phyloP scores from a whole-genome alignment of 2,329 filamentous ascomycete genomes.

The Sporothrix pallida region DNA sequence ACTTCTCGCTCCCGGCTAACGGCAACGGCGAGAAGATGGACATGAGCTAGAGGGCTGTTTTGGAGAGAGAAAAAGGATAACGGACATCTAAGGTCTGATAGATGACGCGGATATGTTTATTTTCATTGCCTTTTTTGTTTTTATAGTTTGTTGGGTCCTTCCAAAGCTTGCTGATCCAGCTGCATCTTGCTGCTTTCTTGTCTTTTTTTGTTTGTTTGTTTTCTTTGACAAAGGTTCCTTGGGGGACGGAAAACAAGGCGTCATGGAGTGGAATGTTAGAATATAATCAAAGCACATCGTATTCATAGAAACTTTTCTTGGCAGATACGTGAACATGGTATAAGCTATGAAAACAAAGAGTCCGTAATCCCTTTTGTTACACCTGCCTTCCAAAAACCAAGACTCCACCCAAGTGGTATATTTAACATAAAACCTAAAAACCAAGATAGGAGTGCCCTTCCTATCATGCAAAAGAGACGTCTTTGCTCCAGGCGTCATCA shows the following conservation, averaged over 20 bases:
- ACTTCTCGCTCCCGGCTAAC: constrained; percentile 62
- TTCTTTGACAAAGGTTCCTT: constrained; percentile 13
- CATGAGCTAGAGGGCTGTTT: constrained; percentile 36
- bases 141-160: neutral
- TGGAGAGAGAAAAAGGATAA: neutral
- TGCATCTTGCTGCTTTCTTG: neutral
- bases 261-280: constrained; percentile 25
- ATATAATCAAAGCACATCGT: constrained; percentile 1
- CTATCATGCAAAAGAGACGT: constrained; percentile 44
- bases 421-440: neutral
- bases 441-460: neutral
- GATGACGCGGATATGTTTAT: constrained; percentile 31
- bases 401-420: neutral
- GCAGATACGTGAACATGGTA: neutral
- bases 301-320: neutral
- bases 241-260: constrained; percentile 32
- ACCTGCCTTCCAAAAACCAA: neutral
- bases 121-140: constrained; percentile 24
- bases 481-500: constrained; percentile 59
- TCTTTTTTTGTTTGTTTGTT: constrained; percentile 15
- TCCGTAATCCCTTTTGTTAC: neutral
- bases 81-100: constrained; percentile 33
- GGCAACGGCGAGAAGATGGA: constrained; percentile 56
- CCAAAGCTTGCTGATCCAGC: neutral
- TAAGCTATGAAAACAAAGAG: neutral